Conservation (phyloP, 202 grass and related monocot genomes). For the Saccharum hybrid region DNA sequence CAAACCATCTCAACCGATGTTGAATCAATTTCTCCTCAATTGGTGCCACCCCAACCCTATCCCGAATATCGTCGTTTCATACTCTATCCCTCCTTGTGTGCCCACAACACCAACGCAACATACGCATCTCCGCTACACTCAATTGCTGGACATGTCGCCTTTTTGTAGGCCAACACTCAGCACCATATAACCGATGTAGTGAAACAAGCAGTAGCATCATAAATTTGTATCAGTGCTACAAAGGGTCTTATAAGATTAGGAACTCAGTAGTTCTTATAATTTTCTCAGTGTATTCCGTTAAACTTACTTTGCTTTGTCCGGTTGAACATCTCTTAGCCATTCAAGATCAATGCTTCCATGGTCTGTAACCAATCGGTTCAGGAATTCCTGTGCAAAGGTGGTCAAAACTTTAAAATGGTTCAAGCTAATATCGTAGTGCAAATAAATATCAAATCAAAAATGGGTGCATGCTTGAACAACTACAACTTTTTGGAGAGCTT, state of each 20-base stretch:
- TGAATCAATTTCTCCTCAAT: too few species aligned
- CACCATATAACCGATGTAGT: too few species aligned
- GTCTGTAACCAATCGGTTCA: slow-evolving; percentile 66
- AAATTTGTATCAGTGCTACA: background rate
- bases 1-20: too few species aligned
- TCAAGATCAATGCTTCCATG: slow-evolving; percentile 88
- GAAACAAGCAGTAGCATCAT: slow-evolving; percentile 5
- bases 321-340: slow-evolving; percentile 76
- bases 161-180: too few species aligned
- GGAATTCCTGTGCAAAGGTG: slow-evolving; percentile 61
- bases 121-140: too few species aligned
- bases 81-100: too few species aligned
- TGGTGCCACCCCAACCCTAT: too few species aligned
- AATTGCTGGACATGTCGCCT: too few species aligned
- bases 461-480: slow-evolving; percentile 9
- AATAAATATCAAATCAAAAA: slow-evolving; percentile 33
- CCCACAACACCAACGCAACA: too few species aligned
- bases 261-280: slow-evolving; percentile 12
- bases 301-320: slow-evolving; percentile 86
- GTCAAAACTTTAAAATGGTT: slow-evolving; percentile 15
- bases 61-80: too few species aligned
- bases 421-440: background rate
- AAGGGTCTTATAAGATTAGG: slow-evolving; percentile 15
- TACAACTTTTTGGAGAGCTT: slow-evolving; percentile 33
- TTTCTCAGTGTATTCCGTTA: slow-evolving; percentile 20